These are phyloP conservation scores for Vittaforma corneae DNA, from an alignment of 371 early-diverging fungal species.

Conservation along the genomic window DNA sequence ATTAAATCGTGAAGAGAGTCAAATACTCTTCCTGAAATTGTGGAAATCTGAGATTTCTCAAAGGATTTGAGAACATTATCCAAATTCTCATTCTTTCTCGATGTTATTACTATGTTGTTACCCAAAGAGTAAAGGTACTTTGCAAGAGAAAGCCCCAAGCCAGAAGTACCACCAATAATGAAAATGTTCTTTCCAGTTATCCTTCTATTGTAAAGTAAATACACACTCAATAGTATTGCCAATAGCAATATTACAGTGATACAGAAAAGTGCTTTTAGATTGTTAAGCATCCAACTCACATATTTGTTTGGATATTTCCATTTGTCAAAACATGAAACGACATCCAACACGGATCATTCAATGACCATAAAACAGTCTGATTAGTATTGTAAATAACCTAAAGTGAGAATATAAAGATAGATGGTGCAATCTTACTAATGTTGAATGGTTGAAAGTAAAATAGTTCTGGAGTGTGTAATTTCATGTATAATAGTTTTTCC, in stretches of 20 bases:
- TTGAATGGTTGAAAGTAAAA: too few relatives aligned
- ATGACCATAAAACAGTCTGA: too few relatives aligned
- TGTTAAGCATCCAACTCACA: too few relatives aligned
- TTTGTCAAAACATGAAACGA: too few relatives aligned
- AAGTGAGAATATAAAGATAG: too few relatives aligned
- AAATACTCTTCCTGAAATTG: slow-evolving; percentile 5
- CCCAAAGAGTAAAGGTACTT: slow-evolving; percentile 28
- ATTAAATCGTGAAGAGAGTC: slow-evolving; percentile 41
- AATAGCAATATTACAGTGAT: not conserved
- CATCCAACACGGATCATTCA: too few relatives aligned
- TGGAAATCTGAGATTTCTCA: slow-evolving; percentile 50
- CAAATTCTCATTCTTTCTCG: slow-evolving; percentile 60
- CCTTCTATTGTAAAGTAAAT: not conserved
- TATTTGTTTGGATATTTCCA: too few relatives aligned
- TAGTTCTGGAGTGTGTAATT: too few relatives aligned
- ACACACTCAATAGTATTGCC: not conserved
- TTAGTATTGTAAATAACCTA: too few relatives aligned
- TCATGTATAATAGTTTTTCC: too few relatives aligned
- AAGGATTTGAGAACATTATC: slow-evolving; percentile 58
- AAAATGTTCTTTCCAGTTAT: slow-evolving; percentile 12
- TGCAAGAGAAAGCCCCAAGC: slow-evolving; percentile 33
- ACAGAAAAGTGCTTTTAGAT: not conserved
- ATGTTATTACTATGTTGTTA: slow-evolving; percentile 37
- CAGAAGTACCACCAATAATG: slow-evolving; percentile 37
- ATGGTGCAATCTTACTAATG: too few relatives aligned